A percentile compares a stretch with the other conserved stretches of the same genome.
phyloP scores from a whole-genome alignment of 192 early-diverging fungal species.

The Coemansia sp. region DNA sequence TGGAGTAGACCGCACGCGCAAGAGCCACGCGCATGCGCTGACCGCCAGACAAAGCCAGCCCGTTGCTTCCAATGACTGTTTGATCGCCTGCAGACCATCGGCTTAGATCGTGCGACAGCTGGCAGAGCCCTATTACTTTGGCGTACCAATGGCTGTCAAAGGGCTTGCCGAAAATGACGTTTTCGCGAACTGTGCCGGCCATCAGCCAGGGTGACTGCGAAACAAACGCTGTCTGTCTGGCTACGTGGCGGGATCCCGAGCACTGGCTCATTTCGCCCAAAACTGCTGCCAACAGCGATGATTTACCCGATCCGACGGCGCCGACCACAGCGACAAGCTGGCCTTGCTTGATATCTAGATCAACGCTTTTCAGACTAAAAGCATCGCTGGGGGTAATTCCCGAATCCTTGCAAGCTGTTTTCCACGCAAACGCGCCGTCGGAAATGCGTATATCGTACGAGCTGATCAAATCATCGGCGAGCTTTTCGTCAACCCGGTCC shows the following conservation, averaged over 20 bases:
- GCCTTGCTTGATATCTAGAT: slow-evolving; percentile 57
- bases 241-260: neutral
- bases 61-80: slow-evolving; percentile 60
- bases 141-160: slow-evolving; percentile 35
- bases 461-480: neutral
- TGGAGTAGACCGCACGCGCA: slow-evolving; percentile 71
- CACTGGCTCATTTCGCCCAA: slow-evolving; percentile 67
- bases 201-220: slow-evolving; percentile 53
- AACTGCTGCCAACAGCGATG: slow-evolving; percentile 68
- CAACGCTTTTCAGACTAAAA: slow-evolving; percentile 59
- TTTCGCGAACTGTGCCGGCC: slow-evolving; percentile 45
- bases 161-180: slow-evolving; percentile 38
- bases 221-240: slow-evolving; percentile 14
- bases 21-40: slow-evolving; percentile 66
- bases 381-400: neutral
- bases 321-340: slow-evolving; percentile 77
- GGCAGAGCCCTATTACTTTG: slow-evolving; percentile 18
- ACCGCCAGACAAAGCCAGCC: slow-evolving; percentile 61
- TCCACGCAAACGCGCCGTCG: slow-evolving; percentile 14
- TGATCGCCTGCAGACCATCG: slow-evolving; percentile 33
- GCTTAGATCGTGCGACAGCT: slow-evolving; percentile 30
- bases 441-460: slow-evolving; percentile 10
- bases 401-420: neutral
- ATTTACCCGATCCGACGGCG: slow-evolving; percentile 46
- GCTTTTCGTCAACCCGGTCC: neutral